Evolutionary conservation across 2,329 filamentous ascomycete genomes (phyloP).

Genomic region (Didymella exigua): DNA sequence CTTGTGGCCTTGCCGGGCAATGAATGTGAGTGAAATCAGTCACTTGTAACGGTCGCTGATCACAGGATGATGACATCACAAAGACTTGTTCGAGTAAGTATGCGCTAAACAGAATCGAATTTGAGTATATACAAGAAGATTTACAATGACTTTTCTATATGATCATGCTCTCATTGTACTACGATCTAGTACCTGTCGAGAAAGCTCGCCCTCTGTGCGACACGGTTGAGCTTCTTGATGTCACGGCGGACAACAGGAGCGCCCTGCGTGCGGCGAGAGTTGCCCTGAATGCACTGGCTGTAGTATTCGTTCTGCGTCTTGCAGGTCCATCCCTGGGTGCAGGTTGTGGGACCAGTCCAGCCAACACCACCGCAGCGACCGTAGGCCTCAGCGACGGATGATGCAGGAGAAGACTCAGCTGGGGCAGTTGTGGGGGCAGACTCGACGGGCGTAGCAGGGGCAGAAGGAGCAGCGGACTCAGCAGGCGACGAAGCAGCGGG

Average conservation of each 20-base stretch:
- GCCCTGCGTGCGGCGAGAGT: slow-evolving; percentile 3
- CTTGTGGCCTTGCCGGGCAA: background rate
- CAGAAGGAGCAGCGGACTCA: slow-evolving; percentile 8
- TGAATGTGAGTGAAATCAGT: background rate
- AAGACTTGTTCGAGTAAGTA: too few species aligned
- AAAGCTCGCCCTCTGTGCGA: slow-evolving; percentile 4
- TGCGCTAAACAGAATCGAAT: background rate
- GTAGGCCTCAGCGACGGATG: slow-evolving; percentile 31
- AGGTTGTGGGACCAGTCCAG: slow-evolving; percentile 49
- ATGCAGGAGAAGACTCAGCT: slow-evolving; percentile 5
- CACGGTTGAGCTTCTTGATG: slow-evolving; percentile 13
- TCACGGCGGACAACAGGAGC: slow-evolving; percentile 11
- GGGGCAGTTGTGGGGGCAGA: slow-evolving; percentile 6
- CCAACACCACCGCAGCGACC: slow-evolving; percentile 53
- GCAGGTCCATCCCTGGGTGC: slow-evolving; percentile 49
- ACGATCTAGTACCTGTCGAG: background rate
- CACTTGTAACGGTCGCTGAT: background rate
- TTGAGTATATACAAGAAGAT: slow-evolving; percentile 11
- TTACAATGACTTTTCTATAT: background rate
- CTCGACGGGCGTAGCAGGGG: slow-evolving; percentile 9
- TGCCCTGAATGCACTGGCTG: slow-evolving; percentile 46
- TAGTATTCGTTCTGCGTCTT: slow-evolving; percentile 51
- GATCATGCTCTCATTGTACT: background rate
- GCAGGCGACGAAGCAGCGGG: slow-evolving; percentile 11
- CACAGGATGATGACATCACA: too few species aligned